phyloP scores from a whole-genome alignment of 2,329 filamentous ascomycete species.

The Bipolaris sorokiniana region DNA sequence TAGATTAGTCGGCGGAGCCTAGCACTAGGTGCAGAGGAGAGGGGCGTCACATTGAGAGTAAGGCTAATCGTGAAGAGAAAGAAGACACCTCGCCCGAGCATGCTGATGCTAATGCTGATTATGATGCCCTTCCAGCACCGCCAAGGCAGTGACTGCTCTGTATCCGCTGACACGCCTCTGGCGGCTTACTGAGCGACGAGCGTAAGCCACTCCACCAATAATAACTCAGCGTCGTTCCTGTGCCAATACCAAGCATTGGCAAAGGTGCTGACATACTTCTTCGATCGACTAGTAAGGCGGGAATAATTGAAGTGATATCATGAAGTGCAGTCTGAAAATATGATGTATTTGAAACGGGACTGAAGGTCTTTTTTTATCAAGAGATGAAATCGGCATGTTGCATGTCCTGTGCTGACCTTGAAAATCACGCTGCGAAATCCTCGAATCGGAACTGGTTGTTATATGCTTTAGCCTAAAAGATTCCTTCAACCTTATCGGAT shows the following conservation, averaged over 20 bases:
- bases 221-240: background rate
- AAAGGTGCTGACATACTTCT: constrained; percentile 13
- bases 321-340: background rate
- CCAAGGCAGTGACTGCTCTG: constrained; percentile 16
- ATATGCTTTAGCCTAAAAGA: constrained; percentile 23
- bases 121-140: constrained; percentile 5
- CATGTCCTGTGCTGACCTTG: background rate
- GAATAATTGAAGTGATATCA: background rate
- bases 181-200: constrained; percentile 27
- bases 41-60: constrained; percentile 8
- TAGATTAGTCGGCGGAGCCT: constrained; percentile 2
- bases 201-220: constrained; percentile 16
- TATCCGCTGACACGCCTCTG: constrained; percentile 19
- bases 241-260: constrained; percentile 5
- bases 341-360: background rate
- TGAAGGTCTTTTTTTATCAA: too few relatives aligned
- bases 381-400: background rate
- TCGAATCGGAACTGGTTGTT: background rate
- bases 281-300: background rate
- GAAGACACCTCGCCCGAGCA: background rate
- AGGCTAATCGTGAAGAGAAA: constrained; percentile 1
- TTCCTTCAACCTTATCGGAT: constrained; percentile 33
- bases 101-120: constrained; percentile 21
- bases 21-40: constrained; percentile 3
- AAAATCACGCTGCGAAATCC: background rate